phyloP scores from a whole-genome alignment of 2,329 filamentous ascomycete species.

The Lasiodiplodia citricola region DNA sequence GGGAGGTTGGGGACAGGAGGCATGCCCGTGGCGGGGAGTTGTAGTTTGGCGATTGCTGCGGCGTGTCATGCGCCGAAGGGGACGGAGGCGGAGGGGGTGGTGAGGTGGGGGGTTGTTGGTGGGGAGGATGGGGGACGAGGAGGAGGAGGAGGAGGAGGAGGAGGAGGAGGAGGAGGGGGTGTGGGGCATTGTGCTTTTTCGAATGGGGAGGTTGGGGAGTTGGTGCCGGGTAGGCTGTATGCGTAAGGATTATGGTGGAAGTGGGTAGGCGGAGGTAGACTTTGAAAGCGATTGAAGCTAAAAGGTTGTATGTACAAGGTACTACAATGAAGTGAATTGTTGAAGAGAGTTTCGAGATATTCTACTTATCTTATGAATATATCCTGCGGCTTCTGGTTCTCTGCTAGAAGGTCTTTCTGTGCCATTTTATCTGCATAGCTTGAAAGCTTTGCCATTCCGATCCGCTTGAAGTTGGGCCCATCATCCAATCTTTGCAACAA shows the following conservation, averaged over 20 bases:
- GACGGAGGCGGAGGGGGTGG: too few species aligned
- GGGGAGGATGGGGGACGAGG: neutral
- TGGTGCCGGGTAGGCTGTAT: neutral
- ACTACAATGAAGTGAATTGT: neutral
- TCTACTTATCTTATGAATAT: neutral
- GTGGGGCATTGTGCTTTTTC: conserved; percentile 13
- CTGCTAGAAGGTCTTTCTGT: neutral
- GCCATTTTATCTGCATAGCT: neutral
- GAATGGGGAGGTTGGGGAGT: neutral
- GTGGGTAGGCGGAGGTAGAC: neutral
- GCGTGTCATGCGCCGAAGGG: neutral
- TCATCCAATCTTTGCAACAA: conserved; percentile 17
- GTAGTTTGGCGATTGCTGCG: neutral
- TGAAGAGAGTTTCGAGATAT: neutral
- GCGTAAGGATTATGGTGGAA: too few species aligned
- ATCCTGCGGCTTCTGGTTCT: neutral
- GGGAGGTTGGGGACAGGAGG: conserved; percentile 28
- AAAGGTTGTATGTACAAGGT: neutral
- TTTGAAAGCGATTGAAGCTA: neutral
- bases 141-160: neutral
- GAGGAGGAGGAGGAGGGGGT: neutral
- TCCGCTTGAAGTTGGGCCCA: neutral
- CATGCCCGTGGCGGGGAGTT: conserved; percentile 34
- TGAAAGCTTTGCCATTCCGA: conserved; percentile 1
- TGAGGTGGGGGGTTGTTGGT: conserved; percentile 35